Conservation (phyloP, 2,329 filamentous ascomycete species). For the Claviceps capensis region DNA sequence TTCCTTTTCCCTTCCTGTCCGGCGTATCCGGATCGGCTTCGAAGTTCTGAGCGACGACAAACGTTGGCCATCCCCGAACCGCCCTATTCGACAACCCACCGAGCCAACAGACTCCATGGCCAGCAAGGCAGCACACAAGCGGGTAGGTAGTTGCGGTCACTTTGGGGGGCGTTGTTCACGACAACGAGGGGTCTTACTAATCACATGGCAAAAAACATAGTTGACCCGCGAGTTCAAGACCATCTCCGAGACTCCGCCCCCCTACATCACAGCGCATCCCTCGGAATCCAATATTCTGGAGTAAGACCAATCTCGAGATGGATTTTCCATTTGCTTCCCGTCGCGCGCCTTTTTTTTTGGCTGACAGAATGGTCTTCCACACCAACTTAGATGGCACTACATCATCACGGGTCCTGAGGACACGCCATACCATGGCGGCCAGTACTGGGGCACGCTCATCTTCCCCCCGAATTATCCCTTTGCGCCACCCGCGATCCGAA, state of each 20-base stretch:
- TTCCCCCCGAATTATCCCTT: slow-evolving; percentile 97
- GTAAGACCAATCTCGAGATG: slow-evolving; percentile 24
- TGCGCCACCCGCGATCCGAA: slow-evolving; percentile 90
- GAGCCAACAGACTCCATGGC: slow-evolving; percentile 38
- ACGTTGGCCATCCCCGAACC: neutral
- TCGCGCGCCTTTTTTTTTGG: too few relatives aligned
- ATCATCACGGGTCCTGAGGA: slow-evolving; percentile 88
- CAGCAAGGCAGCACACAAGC: slow-evolving; percentile 58
- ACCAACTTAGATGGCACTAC: slow-evolving; percentile 63
- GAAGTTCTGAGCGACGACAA: neutral
- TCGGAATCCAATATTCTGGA: slow-evolving; percentile 87
- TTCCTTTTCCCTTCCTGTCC: neutral
- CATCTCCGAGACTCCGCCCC: slow-evolving; percentile 62
- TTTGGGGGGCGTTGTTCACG: neutral
- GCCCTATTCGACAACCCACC: too few relatives aligned
- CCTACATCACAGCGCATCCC: slow-evolving; percentile 79
- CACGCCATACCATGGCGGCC: slow-evolving; percentile 85
- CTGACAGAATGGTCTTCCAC: slow-evolving; percentile 5
- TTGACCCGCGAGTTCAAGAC: slow-evolving; percentile 50
- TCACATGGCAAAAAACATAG: slow-evolving; percentile 17
- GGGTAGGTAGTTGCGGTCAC: slow-evolving; percentile 32
- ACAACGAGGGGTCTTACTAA: slow-evolving; percentile 10
- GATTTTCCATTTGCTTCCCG: neutral
- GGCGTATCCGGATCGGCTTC: slow-evolving; percentile 3
- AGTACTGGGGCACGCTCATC: slow-evolving; percentile 95